These are phyloP conservation scores for Panicum miliaceum DNA, from an alignment of 176 grass and related monocot species.

Conservation along the genomic window DNA sequence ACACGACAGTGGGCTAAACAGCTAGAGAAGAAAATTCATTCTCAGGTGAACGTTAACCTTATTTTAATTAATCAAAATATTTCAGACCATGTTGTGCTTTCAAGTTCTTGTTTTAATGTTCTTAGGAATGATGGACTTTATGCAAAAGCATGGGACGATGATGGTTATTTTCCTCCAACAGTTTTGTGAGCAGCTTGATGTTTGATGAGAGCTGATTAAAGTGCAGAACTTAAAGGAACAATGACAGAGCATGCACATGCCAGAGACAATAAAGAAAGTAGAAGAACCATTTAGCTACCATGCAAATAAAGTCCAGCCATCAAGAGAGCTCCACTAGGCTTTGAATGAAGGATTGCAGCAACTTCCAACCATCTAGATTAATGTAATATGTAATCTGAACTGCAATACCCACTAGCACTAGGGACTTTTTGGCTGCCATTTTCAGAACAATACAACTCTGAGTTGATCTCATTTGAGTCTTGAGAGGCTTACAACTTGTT, in stretches of 20 bases:
- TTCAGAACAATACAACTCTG: background rate
- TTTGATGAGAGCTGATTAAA: background rate
- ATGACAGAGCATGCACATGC: no score
- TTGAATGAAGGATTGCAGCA: no score
- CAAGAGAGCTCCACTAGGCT: no score
- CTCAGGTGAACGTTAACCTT: background rate
- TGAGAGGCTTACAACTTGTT: slow-evolving; percentile 1
- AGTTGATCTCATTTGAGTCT: background rate
- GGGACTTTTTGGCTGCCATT: background rate
- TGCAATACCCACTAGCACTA: no score
- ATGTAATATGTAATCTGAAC: no score
- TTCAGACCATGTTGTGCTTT: background rate
- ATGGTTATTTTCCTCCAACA: background rate
- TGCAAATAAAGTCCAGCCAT: no score
- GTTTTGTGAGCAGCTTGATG: no score
- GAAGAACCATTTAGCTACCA: no score
- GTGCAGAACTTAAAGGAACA: background rate
- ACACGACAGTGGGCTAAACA: background rate
- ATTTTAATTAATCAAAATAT: background rate
- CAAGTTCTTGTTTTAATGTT: background rate
- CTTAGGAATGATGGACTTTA: background rate
- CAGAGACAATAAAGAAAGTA: no score
- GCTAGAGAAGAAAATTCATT: background rate
- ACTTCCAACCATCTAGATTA: no score
- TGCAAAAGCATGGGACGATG: background rate